Evolutionary conservation across 2,329 filamentous ascomycete species (phyloP), one percentile per base, ranked within the genome.

Genomic region (Blastomyces gilchristii): DNA sequence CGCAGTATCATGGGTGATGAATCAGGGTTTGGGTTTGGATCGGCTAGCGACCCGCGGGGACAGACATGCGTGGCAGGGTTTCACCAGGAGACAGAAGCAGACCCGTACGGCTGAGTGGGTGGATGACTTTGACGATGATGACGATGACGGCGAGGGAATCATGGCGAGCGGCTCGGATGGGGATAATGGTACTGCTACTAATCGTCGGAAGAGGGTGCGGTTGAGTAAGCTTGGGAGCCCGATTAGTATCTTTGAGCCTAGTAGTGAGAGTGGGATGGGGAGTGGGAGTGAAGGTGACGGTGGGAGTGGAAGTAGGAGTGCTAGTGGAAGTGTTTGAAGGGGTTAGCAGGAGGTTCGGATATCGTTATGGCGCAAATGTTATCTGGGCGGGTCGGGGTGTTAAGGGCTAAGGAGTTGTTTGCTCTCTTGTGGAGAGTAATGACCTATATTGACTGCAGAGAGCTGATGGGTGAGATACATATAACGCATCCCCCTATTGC

Each of bases 211-310:
- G 56, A 58, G 39, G 22, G n/a, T 14, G 16, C n/a, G 39, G 56
- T 47, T 58, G 41, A 34, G 56, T 58, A 43, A 58, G 37, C 25
- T 58, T n/a, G 37, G 39, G 56, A 58, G 56, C 28, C 56, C 56
- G 39, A 43, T 58, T 58, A 58, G 56, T 18, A 58, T 58, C 39
- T 58, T 58, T 45, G 56, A 11, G 39, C 56, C 56, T 39, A 53
- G 18, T 12, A 57, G 54, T 43, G 54, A 57, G 54, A 57, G 31
- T 57, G 31, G 39, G 37, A 37, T 25, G 58, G 22, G 37, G 25
- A 34, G 41, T 60, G 28, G 43, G 58, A 39, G 18, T 14, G 41
- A 47, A 18, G n/a, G 8, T 11, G 18, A 47, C 8, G 54, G 34
- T 12, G 58, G 37, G 28, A 25, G 18, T 61, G 47, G 31, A 43